Conservation (phyloP, 495 filamentous ascomycete genomes). For the Astrothelium macrocarpum region DNA sequence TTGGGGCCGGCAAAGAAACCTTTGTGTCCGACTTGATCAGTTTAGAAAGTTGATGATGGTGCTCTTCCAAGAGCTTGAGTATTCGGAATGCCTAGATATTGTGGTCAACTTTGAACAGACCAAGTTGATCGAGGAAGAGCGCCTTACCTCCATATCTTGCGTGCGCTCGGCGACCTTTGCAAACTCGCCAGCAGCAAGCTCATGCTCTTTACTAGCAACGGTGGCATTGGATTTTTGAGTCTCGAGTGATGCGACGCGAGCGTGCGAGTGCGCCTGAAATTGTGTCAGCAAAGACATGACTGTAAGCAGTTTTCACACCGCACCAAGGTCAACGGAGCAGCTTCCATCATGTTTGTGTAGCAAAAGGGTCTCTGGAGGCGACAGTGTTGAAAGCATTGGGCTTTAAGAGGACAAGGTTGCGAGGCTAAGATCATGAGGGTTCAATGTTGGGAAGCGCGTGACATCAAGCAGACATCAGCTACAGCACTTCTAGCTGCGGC, state of each 20-base stretch:
- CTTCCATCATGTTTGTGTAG: not conserved
- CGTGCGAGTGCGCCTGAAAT: conserved; percentile 75
- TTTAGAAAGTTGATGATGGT: conserved; percentile 71
- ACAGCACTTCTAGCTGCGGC: not conserved
- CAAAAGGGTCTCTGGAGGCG: not conserved
- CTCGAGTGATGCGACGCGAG: conserved; percentile 62
- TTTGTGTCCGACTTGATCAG: conserved; percentile 50
- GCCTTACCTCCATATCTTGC: conserved; percentile 57
- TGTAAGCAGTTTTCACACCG: conserved; percentile 15
- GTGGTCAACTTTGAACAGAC: conserved; percentile 1
- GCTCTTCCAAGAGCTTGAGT: conserved; percentile 70
- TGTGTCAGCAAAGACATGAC: not conserved
- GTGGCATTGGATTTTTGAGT: conserved; percentile 66
- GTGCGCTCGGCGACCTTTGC: conserved; percentile 67
- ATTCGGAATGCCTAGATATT: conserved; percentile 60
- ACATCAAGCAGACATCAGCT: not conserved
- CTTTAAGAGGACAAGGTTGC: not conserved
- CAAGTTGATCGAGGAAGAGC: not conserved
- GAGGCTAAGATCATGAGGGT: not conserved
- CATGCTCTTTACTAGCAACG: conserved; percentile 76
- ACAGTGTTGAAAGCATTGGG: not conserved
- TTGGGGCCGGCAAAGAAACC: conserved; percentile 11
- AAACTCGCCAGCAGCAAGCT: conserved; percentile 82
- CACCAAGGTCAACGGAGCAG: not conserved
- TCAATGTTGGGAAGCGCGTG: not conserved